These are phyloP conservation scores for Scytalidium lignicola DNA, from an alignment of 2,329 filamentous ascomycete genomes.

Conservation along the genomic window DNA sequence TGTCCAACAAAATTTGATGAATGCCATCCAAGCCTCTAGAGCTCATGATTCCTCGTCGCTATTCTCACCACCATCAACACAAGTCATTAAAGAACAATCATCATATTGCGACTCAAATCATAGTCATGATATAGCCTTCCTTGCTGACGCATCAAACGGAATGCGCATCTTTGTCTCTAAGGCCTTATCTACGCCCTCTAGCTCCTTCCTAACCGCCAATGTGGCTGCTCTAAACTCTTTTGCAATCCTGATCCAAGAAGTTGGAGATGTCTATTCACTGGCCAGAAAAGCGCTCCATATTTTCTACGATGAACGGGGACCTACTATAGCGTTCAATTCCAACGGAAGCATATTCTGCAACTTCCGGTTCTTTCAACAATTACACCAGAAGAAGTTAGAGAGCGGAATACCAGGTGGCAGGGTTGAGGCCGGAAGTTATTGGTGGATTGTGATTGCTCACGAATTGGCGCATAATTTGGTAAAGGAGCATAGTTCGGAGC, in stretches of 20 bases:
- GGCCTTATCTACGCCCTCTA: slow-evolving; percentile 41
- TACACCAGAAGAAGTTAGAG: slow-evolving; percentile 57
- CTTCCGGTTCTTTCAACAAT: slow-evolving; percentile 74
- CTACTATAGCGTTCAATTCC: slow-evolving; percentile 89
- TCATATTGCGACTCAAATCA: slow-evolving; percentile 81
- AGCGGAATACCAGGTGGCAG: slow-evolving; percentile 38
- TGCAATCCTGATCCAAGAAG: slow-evolving; percentile 61
- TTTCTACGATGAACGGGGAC: slow-evolving; percentile 74
- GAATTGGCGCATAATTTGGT: slow-evolving; percentile 95
- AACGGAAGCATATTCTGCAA: slow-evolving; percentile 91
- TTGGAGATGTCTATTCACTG: slow-evolving; percentile 69
- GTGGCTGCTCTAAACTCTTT: slow-evolving; percentile 63
- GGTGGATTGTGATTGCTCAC: slow-evolving; percentile 94
- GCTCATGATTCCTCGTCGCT: slow-evolving; percentile 68
- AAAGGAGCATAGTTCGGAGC: slow-evolving; percentile 66
- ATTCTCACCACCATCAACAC: slow-evolving; percentile 68
- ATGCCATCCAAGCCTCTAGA: slow-evolving; percentile 73
- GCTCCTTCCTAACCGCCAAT: slow-evolving; percentile 57
- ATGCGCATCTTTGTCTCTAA: slow-evolving; percentile 70
- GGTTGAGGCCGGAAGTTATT: slow-evolving; percentile 73
- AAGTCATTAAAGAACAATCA: slow-evolving; percentile 72
- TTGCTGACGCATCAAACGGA: slow-evolving; percentile 63
- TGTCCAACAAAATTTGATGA: slow-evolving; percentile 66
- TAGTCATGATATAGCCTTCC: slow-evolving; percentile 66
- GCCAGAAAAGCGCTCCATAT: slow-evolving; percentile 68